Conservation (phyloP, 148 eudicot genomes). For the Rheum nobile region DNA sequence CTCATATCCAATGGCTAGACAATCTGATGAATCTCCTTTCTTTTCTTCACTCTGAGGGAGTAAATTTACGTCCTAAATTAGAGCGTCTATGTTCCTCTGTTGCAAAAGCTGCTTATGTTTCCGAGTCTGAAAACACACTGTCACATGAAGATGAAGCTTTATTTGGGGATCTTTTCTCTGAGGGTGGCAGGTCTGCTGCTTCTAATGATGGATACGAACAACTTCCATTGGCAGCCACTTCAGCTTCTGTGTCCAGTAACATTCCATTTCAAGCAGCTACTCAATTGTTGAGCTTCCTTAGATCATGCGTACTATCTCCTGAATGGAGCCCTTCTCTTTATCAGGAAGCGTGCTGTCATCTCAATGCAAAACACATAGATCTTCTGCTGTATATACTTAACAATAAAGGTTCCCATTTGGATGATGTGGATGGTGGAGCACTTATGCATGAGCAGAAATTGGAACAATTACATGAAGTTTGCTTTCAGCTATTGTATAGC, state of each 20-base stretch:
- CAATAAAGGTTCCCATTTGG: conserved; percentile 37
- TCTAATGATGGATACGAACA: conserved; percentile 79
- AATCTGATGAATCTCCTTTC: conserved; percentile 58
- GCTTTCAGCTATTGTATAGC: conserved; percentile 71
- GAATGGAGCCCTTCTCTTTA: conserved; percentile 59
- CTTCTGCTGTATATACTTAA: conserved; percentile 54
- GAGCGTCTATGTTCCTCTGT: conserved; percentile 63
- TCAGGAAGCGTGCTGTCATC: conserved; percentile 50
- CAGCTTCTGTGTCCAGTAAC: conserved; percentile 40
- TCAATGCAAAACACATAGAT: conserved; percentile 49
- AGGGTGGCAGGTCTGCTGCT: conserved; percentile 86
- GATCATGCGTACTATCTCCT: conserved; percentile 48
- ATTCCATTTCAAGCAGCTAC: conserved; percentile 67
- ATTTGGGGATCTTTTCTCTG: conserved; percentile 95
- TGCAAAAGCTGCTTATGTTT: conserved; percentile 39
- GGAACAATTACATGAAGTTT: conserved; percentile 50
- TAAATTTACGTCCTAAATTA: conserved; percentile 60
- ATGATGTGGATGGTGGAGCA: conserved; percentile 42
- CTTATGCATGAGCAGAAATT: conserved; percentile 41
- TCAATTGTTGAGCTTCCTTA: conserved; percentile 55
- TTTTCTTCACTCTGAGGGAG: conserved; percentile 81
- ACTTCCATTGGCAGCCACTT: conserved; percentile 37
- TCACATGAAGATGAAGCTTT: conserved; percentile 97
- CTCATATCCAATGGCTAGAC: conserved; percentile 73
- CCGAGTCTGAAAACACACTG: conserved; percentile 56